Conservation (phyloP, 2,329 filamentous ascomycete species). For the Penicillium sp. region DNA sequence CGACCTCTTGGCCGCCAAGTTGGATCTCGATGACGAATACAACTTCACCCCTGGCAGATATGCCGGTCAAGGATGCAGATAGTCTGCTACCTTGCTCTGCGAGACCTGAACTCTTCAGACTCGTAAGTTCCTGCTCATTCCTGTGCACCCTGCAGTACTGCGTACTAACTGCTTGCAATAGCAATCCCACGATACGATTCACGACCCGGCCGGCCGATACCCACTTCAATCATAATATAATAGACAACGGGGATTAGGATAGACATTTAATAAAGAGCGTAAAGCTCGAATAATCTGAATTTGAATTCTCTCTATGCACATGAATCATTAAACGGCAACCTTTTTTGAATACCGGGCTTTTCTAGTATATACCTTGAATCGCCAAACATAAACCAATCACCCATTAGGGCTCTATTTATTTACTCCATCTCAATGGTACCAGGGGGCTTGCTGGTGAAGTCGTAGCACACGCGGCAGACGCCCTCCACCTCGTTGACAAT, state of each 20-base stretch:
- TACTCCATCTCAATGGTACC: slow-evolving; percentile 28
- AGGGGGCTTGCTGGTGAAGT: slow-evolving; percentile 38
- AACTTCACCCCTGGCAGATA: not conserved
- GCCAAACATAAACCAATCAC: not conserved
- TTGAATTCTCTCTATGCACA: slow-evolving; percentile 12
- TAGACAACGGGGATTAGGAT: not conserved
- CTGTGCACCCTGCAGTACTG: not conserved
- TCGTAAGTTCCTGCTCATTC: not conserved
- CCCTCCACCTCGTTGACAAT: slow-evolving; percentile 74
- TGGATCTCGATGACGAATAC: not conserved
- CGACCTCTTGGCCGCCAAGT: not conserved
- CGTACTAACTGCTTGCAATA: not conserved
- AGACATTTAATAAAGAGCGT: not conserved
- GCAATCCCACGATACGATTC: not conserved
- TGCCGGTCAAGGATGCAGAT: not conserved
- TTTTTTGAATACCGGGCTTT: slow-evolving; percentile 4
- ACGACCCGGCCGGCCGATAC: not conserved
- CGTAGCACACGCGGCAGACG: slow-evolving; percentile 65
- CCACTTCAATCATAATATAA: not conserved
- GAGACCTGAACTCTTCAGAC: not conserved
- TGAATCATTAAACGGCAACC: slow-evolving; percentile 11
- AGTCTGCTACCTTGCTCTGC: not conserved
- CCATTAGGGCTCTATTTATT: not conserved
- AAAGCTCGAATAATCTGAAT: not conserved
- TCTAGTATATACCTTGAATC: slow-evolving; percentile 2